Evolutionary conservation across 345 rosid species (phyloP), one percentile per base, ranked within the genome.

Genomic region (Eucalyptus dawsonii): DNA sequence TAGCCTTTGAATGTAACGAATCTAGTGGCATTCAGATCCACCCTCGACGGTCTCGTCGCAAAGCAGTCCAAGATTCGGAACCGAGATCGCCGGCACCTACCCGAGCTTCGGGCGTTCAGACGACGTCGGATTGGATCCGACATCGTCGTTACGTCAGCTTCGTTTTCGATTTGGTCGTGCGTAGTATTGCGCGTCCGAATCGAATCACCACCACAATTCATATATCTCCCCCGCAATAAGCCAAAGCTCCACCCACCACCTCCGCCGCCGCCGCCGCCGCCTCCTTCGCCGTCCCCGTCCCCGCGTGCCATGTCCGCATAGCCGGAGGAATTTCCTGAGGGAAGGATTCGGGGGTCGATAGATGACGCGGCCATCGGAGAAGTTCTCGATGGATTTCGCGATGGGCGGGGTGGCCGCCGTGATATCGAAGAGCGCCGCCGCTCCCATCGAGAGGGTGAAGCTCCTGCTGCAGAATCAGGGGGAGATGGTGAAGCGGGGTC

Each of bases 381-480:
- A 89, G 47, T 98, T 97, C 92, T 95, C 97, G 50, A 90, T 92
- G 87, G 97, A 98, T 92, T 95, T 98, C 89, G 65, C 94, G 80
- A 96, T 95, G 98, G 99, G 95, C 76, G 99, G 98, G 56, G 92
- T 91, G 58, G 98, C 97, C 50, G 98, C 99, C 42, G 88, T 96
- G 88, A 91, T 93, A 72, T 93, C 99, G 14, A 97, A 96, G 94
- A 95, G 93, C 86, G 95, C 96, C 44, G 99, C 94, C 29, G 99
- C 99, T 19, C 98, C 99, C 85, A 94, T 98, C 91, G 99, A 98
- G 90, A 95, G 99, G 90, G 99, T 96, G 50, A 98, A 97, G 94
- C 98, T 98, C 90, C 90, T 97, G 93, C 91, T 98, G 81, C 99
- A 97, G 94, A 98, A 95, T 91, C 99, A 97, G 92, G 99, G 97